Base-by-base conservation (phyloP, 2,329 filamentous ascomycete genomes). In the Colletotrichum orchidophilum region DNA sequence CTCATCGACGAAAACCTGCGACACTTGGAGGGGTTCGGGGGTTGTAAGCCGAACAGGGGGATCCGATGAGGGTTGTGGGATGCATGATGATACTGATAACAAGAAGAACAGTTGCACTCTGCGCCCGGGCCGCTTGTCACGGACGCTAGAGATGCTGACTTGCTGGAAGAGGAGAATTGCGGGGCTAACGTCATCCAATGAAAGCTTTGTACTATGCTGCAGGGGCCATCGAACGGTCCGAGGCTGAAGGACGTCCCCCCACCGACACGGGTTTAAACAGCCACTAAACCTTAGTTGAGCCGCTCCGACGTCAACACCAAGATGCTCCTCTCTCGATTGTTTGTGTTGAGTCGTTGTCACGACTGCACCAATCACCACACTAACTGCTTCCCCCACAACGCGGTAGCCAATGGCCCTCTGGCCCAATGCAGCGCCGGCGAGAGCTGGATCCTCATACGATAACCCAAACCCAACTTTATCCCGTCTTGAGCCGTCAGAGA, bases 261-360 rank as follows among this genome's bases (percentile, higher is more conserved):
- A 67, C 57, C 55, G n/a, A 18, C 26, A 54, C 39, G 52, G 35
- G 54, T 35, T 26, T 68, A 39, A 33, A 49, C 49, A 42, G 42
- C 31, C 46, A 53, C 71, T 66, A 73, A 73, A 73, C 71, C 71
- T 73, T 73, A 71, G 63, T 66, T 71, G 71, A 73, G 71, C 71
- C 71, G 63, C 71, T 68, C 64, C 46, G 53, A 71, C 68, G 64
- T 68, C 57, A 11, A 46, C 46, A 21, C n/a, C n/a, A n/a, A n/a
- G n/a, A n/a, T n/a, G n/a, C n/a, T n/a, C n/a, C 5, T 35, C 12
- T 21, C 29, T 24, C 21, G 21, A 50, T 33, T 26, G 12, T 21
- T 24, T 21, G 11, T 21, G 3, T 29, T 3, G 18, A 46, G 2
- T n/a, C 4, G 11, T 9, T 49, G 18, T 7, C 8, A 5, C 24